A percentile compares a stretch with the other conserved stretches of the same genome.
Conservation (phyloP, 768 basidiomycete genomes). For the Agrocybe pediades region DNA sequence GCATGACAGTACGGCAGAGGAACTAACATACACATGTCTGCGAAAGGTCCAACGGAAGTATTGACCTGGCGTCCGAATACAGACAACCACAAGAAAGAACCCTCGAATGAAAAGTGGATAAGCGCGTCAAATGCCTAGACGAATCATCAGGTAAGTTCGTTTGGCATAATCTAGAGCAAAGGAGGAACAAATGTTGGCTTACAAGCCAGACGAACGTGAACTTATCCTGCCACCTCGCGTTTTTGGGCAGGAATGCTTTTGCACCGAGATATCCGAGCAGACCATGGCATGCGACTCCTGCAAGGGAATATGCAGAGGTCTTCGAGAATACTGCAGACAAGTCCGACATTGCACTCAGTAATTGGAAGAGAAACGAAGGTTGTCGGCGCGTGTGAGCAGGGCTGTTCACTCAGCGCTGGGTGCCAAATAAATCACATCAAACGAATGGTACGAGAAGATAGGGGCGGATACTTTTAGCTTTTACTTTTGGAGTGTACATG, state of each 20-base stretch:
- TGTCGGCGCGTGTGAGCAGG: background rate
- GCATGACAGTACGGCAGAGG: background rate
- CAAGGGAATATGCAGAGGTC: constrained; percentile 67
- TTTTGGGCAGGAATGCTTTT: constrained; percentile 60
- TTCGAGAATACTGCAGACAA: constrained; percentile 24
- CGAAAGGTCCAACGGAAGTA: constrained; percentile 66
- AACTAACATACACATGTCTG: constrained; percentile 66
- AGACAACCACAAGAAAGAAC: constrained; percentile 78
- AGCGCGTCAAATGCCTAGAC: constrained; percentile 75
- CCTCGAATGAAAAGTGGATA: constrained; percentile 80
- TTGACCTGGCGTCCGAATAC: constrained; percentile 74
- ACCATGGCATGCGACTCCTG: constrained; percentile 54
- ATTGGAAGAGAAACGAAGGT: background rate
- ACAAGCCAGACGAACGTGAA: constrained; percentile 83
- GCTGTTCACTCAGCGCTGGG: too few relatives aligned
- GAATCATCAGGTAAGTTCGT: background rate
- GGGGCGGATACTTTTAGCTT: background rate
- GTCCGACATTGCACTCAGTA: constrained; percentile 14
- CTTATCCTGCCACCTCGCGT: constrained; percentile 62
- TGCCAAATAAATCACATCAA: background rate
- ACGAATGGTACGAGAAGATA: background rate
- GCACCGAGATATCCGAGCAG: constrained; percentile 54
- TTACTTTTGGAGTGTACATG: background rate
- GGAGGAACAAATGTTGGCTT: constrained; percentile 20
- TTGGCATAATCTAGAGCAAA: background rate